Base-by-base conservation (phyloP, 2,329 filamentous ascomycete species). In the Elsinoe ampelina region DNA sequence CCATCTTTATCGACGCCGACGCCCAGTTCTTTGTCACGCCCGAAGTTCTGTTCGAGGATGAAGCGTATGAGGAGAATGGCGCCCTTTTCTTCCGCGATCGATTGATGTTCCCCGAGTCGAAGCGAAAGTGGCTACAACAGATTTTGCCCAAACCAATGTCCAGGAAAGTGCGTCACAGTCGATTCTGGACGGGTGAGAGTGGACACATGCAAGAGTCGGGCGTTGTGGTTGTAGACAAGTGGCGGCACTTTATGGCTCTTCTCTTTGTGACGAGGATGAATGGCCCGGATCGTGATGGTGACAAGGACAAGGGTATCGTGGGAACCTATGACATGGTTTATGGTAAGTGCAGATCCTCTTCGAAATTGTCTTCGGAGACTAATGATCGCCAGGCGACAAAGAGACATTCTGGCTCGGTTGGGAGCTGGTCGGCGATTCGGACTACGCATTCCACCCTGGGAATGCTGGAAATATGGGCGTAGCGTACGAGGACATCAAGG, bases 381-480 rank as follows among this genome's bases (percentile, higher is more conserved):
- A 50, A 70, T 73, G 61, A 60, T 68, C 64, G 36, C 13, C 60
- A 73, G 73, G 74, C 43, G 74, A 77, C 63, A 77, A 77, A 59
- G 75, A 77, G 59, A 77, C 74, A 1, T 77, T 75, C 66, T 77
- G 75, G 75, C 67, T 77, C 2, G 71, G 72, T n/a, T 77, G 73
- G 67, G 71, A 76, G 57, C 68, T 77, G 12, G 71, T 70, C 15
- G 73, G 72, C 3, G 72, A 74, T 56, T 59, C 65, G 6, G 67
- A 71, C 20, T 76, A 75, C 59, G 64, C 70, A 17, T 77, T 76
- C 65, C 73, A 76, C 60, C 64, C 67, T 35, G 73, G 74, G 32
- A 67, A 69, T 12, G 66, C 68, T 3, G 70, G 69, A 7, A 66
- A 63, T 36, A 69, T 72, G 58, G 70, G 70, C 13, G 60, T 62